Conservation (phyloP, 495 filamentous ascomycete genomes). For the Lasiosphaeriaceae sp. region DNA sequence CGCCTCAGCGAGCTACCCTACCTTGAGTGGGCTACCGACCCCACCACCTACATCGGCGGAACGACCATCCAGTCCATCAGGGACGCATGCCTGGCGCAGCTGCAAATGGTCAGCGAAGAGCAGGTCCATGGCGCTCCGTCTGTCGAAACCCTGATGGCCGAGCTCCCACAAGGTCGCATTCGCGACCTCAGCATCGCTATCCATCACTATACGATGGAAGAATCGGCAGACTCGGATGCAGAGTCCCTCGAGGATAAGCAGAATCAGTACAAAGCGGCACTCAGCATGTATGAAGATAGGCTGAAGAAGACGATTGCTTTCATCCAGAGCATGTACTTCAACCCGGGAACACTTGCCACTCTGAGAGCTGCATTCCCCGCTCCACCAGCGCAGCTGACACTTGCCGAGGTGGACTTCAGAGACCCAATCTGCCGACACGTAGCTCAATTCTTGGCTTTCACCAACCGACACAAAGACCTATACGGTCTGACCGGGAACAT, state of each 20-base stretch:
- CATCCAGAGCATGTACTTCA: neutral
- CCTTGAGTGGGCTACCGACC: slow-evolving; percentile 12
- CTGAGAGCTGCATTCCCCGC: too few relatives aligned
- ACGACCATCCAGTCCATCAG: too few relatives aligned
- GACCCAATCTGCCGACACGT: too few relatives aligned
- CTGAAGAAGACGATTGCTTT: neutral
- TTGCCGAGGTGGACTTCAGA: too few relatives aligned
- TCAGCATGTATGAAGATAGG: too few relatives aligned
- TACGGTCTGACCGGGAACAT: neutral
- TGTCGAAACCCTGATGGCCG: slow-evolving; percentile 10
- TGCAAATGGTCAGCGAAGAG: too few relatives aligned
- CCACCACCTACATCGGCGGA: slow-evolving; percentile 17
- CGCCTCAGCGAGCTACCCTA: slow-evolving; percentile 5
- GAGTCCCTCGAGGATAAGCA: too few relatives aligned
- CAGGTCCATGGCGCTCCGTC: slow-evolving; percentile 5
- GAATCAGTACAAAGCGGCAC: too few relatives aligned
- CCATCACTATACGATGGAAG: slow-evolving; percentile 9
- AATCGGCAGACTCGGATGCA: too few relatives aligned
- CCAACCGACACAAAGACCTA: slow-evolving; percentile 7
- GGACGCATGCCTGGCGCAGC: too few relatives aligned
- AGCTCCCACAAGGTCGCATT: slow-evolving; percentile 4
- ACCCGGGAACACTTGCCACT: slow-evolving; percentile 1
- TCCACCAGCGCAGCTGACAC: too few relatives aligned
- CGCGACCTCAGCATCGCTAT: slow-evolving; percentile 17
- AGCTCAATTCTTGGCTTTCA: slow-evolving; percentile 17